Base-by-base conservation (phyloP, 768 basidiomycete genomes). In the Gloeostereum incarnatum region DNA sequence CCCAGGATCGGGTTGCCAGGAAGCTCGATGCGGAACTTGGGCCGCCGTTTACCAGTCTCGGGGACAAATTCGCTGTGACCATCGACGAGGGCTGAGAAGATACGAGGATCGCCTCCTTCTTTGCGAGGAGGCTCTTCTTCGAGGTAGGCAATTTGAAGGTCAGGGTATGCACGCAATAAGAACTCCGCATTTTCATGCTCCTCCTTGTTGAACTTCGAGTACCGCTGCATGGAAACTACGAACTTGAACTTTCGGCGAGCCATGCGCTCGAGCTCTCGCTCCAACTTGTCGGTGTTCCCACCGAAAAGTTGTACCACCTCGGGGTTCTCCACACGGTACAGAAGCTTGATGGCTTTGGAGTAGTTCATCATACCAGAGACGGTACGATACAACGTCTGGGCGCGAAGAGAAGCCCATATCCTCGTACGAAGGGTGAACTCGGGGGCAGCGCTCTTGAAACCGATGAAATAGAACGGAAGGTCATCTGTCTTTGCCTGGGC, bases 331-430 rank as follows among this genome's bases (percentile, higher is more conserved):
- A 99, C 96, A 40, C 94, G 90, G 60, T 98, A 94, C n/a, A 99
- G 74, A 24, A 99, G 67, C 58, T 99, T 99, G 78, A 99, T 98
- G 9, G 96, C 96, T 67, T 99, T 99, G 48, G 88, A 81, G 59
- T 99, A 98, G 65, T 99, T 99, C 96, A 98, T 98, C 89, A 99
- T 97, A 36, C 96, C 96, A 24, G 96, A 97, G 13, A 99, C 94
- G 10, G 96, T 99, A 47, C 96, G 81, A 57, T 99, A 98, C 14
- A 99, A 76, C 2, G 96, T 99, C 66, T 99, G 96, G 13, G 96
- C 96, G 38, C 96, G 89, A 6, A 99, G 76, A 4, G 94, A 97
- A 6, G 96, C 93, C 96, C 96, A 99, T 52, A 99, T 99, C 56
- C 96, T 83, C 6, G 96, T 99, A 43, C 96, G 91, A 10, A 99